Evolutionary conservation across 75 land plant species (phyloP), one percentile per base, ranked within the genome.

Genomic region (Isoetes taiwanensis): DNA sequence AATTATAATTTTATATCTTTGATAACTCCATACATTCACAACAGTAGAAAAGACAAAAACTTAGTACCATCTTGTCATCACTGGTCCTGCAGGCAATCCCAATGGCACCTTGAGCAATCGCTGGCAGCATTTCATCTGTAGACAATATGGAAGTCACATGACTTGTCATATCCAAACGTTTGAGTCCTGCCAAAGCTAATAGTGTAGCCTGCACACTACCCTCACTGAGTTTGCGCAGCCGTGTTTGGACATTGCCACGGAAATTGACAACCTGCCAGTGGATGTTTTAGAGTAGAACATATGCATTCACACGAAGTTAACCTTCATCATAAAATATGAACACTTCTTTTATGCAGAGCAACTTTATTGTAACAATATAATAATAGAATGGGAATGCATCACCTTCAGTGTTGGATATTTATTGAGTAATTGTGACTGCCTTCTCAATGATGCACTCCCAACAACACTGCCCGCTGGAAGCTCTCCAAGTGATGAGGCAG

Each of bases 31-130:
- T 39, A 24, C 57, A 21, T 28, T 52, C 32, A 4, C n/a, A 25
- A 30, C 1, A 25, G 6, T 29, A 38, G 29, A 40, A 28, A 29
- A 31, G 20, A 32, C n/a, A 32, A 37, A 26, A 9, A 57, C 79
- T 39, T 56, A 6, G 25, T 46, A 86, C 96, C 86, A 90, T 90
- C 57, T 70, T 82, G 0, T 80, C 78, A 67, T 85, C 93, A 59
- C 70, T 54, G 24, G 64, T 76, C 64, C 96, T 61, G 63, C 96
- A 90, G 17, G 96, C 96, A 63, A 90, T 90, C 41, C 96, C 96
- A 63, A 90, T 90, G 8, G 96, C 96, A 20, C 96, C 96, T 65
- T 90, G 96, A 59, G 96, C 96, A 72, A 90, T 83, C 60, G 96
- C 96, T 28, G 96, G 96, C 57, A 85, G 86, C 96, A 90, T 90